phyloP scores from a whole-genome alignment of 108 stramenopile species.

The Nitzschia sp. region DNA sequence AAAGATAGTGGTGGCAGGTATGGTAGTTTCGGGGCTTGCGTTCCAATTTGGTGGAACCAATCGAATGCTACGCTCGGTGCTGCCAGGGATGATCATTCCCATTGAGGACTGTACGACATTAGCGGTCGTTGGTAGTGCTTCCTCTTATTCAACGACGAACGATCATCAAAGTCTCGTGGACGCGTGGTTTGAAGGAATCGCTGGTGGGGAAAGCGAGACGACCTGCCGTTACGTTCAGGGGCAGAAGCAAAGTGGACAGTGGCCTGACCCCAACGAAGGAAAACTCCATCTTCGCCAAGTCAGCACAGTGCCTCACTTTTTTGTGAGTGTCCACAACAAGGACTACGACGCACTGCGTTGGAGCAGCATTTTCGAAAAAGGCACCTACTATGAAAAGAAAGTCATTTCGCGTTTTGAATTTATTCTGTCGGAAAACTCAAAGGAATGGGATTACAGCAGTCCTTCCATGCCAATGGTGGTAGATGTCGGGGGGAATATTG shows the following conservation, averaged over 20 bases:
- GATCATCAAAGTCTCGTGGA: too few species aligned
- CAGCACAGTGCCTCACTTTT: not conserved
- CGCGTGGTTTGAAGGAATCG: not conserved
- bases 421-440: constrained; percentile 6
- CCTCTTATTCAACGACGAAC: too few species aligned
- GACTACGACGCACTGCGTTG: constrained; percentile 33
- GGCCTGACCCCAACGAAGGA: constrained; percentile 1
- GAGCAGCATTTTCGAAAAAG: constrained; percentile 34
- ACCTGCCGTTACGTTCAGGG: not conserved
- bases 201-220: not conserved
- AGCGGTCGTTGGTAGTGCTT: too few species aligned
- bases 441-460: not conserved
- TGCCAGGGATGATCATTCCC: too few species aligned
- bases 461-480: constrained; percentile 18
- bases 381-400: constrained; percentile 50
- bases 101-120: too few species aligned
- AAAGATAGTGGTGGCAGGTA: too few species aligned
- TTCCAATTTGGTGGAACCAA: too few species aligned
- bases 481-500: constrained; percentile 58
- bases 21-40: too few species aligned
- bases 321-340: constrained; percentile 9
- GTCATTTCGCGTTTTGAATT: constrained; percentile 27
- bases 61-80: too few species aligned
- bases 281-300: not conserved
- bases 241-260: not conserved